Base-by-base conservation (phyloP, 176 grass and related monocot species). In the Oryza longistaminata region DNA sequence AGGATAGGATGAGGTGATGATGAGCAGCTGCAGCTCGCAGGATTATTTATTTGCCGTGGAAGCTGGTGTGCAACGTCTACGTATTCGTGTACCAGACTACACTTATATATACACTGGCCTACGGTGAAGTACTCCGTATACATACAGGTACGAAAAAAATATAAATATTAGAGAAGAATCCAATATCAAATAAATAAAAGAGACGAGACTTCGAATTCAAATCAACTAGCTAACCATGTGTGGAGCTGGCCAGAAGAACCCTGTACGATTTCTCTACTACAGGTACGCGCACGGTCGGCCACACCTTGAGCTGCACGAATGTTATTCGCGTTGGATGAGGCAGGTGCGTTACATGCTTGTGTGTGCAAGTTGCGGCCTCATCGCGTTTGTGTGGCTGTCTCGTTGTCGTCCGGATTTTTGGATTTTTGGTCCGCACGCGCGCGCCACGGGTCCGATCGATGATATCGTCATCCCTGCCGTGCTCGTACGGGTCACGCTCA, bases 351-450 rank as follows among this genome's bases (percentile, higher is more conserved):
- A 34, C 11, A 40, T 40, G 29, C 29, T 0, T 58, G 29, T 65
- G 68, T 25, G 78, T 26, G 71, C 67, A 84, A 13, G 83, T 24
- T 45, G 74, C 22, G 14, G 7, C 58, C 17, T 3, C 53, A 10
- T 17, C 17, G 6, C 17, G 48, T 42, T 43, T 76, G 46, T 44
- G 48, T 34, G 44, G 48, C 29, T 60, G 55, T 60, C 69, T 73
- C 64, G 14, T 60, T 37, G 6, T 77, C 46, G 12, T 64, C 26
- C 39, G 24, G 14, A 71, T 46, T 71, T 77, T 39, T 77, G 46
- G 74, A 71, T 62, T 71, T 77, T 39, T 77, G 46, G 74, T 70
- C 66, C 16, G 67, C 7, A 78, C 12, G 37, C 26, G 75, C 17
- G 37, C 26, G 83, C 25, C 53, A 72, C 67, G 67, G 29, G 29